Conservation (phyloP, 2,329 filamentous ascomycete genomes). For the Orbilia ellipsospora region DNA sequence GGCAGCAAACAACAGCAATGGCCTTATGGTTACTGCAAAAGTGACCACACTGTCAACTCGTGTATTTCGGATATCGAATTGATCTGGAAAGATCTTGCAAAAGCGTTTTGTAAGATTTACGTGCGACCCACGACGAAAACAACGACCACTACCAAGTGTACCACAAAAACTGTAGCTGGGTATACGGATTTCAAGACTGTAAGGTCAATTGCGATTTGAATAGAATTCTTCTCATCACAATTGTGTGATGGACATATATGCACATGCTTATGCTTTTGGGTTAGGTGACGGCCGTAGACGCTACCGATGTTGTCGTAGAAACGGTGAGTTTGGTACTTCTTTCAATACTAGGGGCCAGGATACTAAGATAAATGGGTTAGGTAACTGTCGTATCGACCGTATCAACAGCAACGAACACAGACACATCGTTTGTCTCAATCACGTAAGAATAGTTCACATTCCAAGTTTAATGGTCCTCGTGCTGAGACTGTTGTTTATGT, state of each 20-base stretch:
- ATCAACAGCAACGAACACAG: conserved; percentile 3
- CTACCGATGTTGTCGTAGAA: conserved; percentile 8
- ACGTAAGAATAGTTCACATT: not conserved
- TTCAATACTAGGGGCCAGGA: too few species aligned
- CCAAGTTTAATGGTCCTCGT: not conserved
- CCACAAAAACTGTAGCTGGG: conserved; percentile 3
- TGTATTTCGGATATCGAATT: conserved; percentile 25
- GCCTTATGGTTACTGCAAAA: conserved; percentile 18
- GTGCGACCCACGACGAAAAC: conserved; percentile 7
- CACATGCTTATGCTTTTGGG: not conserved
- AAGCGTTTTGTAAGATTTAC: conserved; percentile 16
- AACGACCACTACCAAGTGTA: not conserved
- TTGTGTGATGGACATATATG: too few species aligned
- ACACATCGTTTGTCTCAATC: conserved; percentile 1
- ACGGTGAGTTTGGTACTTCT: not conserved
- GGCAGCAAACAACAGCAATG: not conserved
- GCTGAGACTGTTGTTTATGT: not conserved
- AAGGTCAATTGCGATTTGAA: not conserved
- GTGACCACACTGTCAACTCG: conserved; percentile 5
- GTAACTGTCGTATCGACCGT: conserved; percentile 4
- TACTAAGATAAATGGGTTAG: not conserved
- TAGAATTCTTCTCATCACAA: too few species aligned
- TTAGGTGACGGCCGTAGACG: conserved; percentile 12
- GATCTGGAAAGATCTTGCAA: conserved; percentile 23
- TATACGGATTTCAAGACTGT: conserved; percentile 10